Evolutionary conservation across 306 rosid genomes (phyloP), one percentile per base, ranked within the genome.

Genomic region (Elaeagnus macrophylla): DNA sequence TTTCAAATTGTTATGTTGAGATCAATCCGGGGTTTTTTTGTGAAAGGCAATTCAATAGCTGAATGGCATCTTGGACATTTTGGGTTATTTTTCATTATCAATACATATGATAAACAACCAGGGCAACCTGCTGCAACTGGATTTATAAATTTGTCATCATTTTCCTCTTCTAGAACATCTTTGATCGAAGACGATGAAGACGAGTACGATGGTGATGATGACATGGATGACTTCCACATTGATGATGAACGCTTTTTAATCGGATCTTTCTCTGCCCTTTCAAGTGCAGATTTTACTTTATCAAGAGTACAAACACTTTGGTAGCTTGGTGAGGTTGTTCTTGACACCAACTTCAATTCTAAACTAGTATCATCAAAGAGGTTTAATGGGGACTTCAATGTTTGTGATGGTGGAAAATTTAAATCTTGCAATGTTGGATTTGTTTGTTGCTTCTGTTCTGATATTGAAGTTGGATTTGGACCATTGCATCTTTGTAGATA

Each of bases 111-210:
- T 18, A 93, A 64, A 68, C 99, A 93, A 1, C 95, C 94, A 54
- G 96, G 95, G 54, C 99, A 93, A 12, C 95, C 99, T 14, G 80
- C 94, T n/a, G 95, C 96, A 56, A 87, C 59, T 6, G 96, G 94
- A 1, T 96, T 73, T 8, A 25, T 25, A 10, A 72, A 7, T 39
- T 61, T 77, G 18, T 82, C 81, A 5, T 73, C 88, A 52, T 59
- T 66, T 5, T 84, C 95, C 10, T 79, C 95, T 32, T 91, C 96
- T 39, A 70, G 84, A 12, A 66, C 44, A 46, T 91, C 95, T 60
- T 68, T 77, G 1, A 81, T 73, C 7, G 95, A 79, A 0, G 96
- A 90, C 0, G 96, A 84, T 0, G 97, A 83, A 0, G 96, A 91
- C 0, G 94, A 80, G 19, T 80, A 76, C 0, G 95, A 77, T 0